These are phyloP conservation scores for Macrolepiota albuminosa DNA, from an alignment of 768 basidiomycete genomes.

Conservation along the genomic window DNA sequence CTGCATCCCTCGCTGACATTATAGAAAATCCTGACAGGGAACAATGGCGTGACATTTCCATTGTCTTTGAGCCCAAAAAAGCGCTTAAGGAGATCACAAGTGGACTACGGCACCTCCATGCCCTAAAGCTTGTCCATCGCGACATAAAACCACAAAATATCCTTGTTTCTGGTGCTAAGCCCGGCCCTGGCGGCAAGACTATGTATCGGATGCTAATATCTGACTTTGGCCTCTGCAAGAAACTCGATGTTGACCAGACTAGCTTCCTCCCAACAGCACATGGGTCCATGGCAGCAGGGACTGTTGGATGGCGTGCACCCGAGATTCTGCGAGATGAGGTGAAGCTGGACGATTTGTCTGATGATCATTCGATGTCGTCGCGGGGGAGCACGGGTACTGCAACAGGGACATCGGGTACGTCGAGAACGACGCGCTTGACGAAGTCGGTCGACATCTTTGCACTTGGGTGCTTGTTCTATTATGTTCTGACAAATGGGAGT, in stretches of 20 bases:
- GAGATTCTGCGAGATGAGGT: constrained; percentile 95
- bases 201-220: constrained; percentile 85
- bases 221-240: constrained; percentile 96
- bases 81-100: constrained; percentile 84
- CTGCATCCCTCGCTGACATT: constrained; percentile 83
- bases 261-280: constrained; percentile 92
- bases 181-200: constrained; percentile 30
- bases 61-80: constrained; percentile 80
- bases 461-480: constrained; percentile 92
- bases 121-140: constrained; percentile 92
- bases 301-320: constrained; percentile 96
- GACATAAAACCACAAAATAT: constrained; percentile 99
- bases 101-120: constrained; percentile 87
- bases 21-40: constrained; percentile 71
- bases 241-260: constrained; percentile 92
- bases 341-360: constrained; percentile 74
- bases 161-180: constrained; percentile 71
- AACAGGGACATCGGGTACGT: constrained; percentile 31
- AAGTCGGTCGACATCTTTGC: constrained; percentile 98
- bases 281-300: constrained; percentile 86
- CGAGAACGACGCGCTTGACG: constrained; percentile 68
- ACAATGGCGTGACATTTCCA: constrained; percentile 70
- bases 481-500: constrained; percentile 80
- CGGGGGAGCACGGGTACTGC: constrained; percentile 58
- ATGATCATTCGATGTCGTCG: constrained; percentile 64